phyloP scores from a whole-genome alignment of 1,284 basidiomycete genomes.

The Tremellales sp. region DNA sequence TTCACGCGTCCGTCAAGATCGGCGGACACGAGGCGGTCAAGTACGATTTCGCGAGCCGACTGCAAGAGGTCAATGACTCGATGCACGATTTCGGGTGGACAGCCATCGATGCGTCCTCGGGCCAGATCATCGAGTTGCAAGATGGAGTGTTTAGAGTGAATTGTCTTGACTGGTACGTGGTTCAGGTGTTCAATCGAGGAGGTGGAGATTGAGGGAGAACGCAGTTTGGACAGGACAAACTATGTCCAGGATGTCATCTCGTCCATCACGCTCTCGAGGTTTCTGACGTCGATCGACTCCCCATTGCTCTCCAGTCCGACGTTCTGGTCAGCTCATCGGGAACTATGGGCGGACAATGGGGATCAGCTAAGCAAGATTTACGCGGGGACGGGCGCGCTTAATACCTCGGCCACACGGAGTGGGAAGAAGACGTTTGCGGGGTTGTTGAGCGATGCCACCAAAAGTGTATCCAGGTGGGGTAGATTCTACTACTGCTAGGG shows the following conservation, averaged over 20 bases:
- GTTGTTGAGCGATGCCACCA: constrained; percentile 90
- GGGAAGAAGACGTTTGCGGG: constrained; percentile 92
- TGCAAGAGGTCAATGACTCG: constrained; percentile 61
- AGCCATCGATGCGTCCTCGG: constrained; percentile 62
- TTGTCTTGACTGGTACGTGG: constrained; percentile 85
- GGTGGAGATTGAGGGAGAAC: constrained; percentile 2
- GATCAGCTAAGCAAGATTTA: constrained; percentile 85
- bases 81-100: constrained; percentile 83
- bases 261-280: constrained; percentile 62
- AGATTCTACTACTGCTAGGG: constrained; percentile 2
- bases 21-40: constrained; percentile 84
- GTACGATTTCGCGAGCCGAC: constrained; percentile 66
- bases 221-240: constrained; percentile 93
- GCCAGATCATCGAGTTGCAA: constrained; percentile 74
- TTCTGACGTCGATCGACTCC: constrained; percentile 39
- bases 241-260: constrained; percentile 93
- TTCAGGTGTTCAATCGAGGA: neutral
- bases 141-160: constrained; percentile 90
- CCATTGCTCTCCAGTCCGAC: constrained; percentile 39
- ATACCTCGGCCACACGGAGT: constrained; percentile 89
- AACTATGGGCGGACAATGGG: constrained; percentile 95
- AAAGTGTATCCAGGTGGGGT: constrained; percentile 64
- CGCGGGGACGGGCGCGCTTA: constrained; percentile 92
- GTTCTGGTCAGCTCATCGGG: constrained; percentile 82
- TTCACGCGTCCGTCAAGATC: constrained; percentile 77